Evolutionary conservation across 768 basidiomycete species (phyloP).

Genomic region (Psilocybe cyanescens): DNA sequence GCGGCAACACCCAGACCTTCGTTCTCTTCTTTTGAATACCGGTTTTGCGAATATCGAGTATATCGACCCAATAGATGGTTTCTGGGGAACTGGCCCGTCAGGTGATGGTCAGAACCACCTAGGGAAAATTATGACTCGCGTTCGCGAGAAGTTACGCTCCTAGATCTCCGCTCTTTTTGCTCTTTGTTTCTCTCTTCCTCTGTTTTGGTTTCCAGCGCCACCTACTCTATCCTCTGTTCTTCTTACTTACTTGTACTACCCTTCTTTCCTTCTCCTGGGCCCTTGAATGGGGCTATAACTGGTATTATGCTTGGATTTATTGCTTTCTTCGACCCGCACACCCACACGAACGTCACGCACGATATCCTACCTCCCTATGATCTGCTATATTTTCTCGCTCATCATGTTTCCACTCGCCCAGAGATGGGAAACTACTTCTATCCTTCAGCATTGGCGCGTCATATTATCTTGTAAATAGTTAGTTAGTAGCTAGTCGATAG

Average conservation of each 20-base stretch:
- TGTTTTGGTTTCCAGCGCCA: neutral
- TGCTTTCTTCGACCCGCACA: neutral
- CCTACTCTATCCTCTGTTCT: neutral
- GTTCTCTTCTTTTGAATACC: conserved; percentile 56
- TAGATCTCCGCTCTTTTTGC: neutral
- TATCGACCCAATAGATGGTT: conserved; percentile 55
- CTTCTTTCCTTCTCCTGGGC: neutral
- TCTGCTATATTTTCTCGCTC: too few relatives aligned
- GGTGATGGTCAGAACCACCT: conserved; percentile 61
- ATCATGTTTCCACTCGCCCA: too few relatives aligned
- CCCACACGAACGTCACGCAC: neutral
- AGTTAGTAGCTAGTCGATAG: neutral
- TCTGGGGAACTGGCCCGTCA: conserved; percentile 65
- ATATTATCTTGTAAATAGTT: neutral
- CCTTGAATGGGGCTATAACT: neutral
- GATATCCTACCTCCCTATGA: too few relatives aligned
- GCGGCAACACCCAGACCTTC: conserved; percentile 66
- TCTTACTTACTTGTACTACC: neutral
- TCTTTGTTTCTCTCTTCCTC: neutral
- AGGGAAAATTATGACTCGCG: conserved; percentile 58
- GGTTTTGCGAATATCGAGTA: conserved; percentile 55
- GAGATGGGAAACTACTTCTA: too few relatives aligned
- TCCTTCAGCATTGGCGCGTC: neutral
- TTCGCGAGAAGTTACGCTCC: conserved; percentile 43
- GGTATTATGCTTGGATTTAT: neutral